Base-by-base conservation (phyloP, 768 basidiomycete species). In the Phanerochaete carnosa region DNA sequence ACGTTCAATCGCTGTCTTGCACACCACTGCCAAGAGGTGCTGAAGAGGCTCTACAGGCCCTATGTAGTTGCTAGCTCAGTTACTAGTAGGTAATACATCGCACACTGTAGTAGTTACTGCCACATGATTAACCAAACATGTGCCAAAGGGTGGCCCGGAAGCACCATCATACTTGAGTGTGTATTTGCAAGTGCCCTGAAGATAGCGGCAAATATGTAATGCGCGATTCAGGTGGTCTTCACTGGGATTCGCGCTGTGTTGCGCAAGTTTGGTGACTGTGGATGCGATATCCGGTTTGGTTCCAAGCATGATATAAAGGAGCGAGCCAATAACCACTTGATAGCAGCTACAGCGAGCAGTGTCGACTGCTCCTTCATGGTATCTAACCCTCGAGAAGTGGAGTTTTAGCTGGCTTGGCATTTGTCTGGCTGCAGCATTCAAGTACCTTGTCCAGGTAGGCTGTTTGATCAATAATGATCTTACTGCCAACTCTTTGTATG, bases 221-320 rank as follows among this genome's bases (percentile, higher is more conserved):
- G 46, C 53, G 29, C 29, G 26, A n/a, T 55, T 19, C 2, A 60
- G 19, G 32, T 60, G 52, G 30, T 58, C 30, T 6, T 28, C 19
- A 7, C 49, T 50, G 3, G 67, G 68, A 46, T 71, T 68, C 12
- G 57, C 35, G 23, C 60, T 56, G 58, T 59, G 66, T 15, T 66
- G 67, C n/a, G 58, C 43, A 6, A 63, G 60, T 9, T 55, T 22
- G n/a, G n/a, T n/a, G n/a, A n/a, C n/a, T n/a, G n/a, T n/a, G 43
- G 49, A 61, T 19, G 60, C 47, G 26, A 66, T 57, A 39, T 66
- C 65, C 3, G 64, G 65, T 12, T 64, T 46, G 1, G 65, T 64
- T 9, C 45, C 47, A 2, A 65, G 25, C 28, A 54, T 50, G 25
- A 65, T 22, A 33, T 64, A 65, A 22, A 65, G 35, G 25, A 66